These are phyloP conservation scores for Leishmania aethiopica DNA, from an alignment of 208 protist species.

Conservation along the genomic window DNA sequence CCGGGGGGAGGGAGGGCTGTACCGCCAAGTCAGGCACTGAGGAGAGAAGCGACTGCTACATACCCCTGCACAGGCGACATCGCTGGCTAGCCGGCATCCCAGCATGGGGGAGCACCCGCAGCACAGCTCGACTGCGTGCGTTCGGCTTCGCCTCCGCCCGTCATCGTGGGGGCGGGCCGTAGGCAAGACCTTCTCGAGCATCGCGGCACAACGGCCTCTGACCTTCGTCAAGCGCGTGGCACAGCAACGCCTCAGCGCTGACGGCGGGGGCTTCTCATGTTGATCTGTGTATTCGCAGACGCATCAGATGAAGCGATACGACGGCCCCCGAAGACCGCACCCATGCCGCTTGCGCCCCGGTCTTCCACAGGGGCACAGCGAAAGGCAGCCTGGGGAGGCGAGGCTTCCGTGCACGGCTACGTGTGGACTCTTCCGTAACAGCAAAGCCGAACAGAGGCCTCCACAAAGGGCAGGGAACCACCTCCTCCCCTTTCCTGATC, in stretches of 20 bases:
- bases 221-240: background rate
- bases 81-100: background rate
- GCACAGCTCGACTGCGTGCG: background rate
- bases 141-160: background rate
- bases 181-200: background rate
- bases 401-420: too few species aligned
- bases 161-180: background rate
- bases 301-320: background rate
- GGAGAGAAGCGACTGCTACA: background rate
- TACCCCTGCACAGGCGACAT: background rate
- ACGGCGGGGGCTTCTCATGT: background rate
- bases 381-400: too few species aligned
- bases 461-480: too few species aligned
- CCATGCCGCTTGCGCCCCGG: background rate
- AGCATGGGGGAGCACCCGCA: background rate
- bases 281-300: background rate
- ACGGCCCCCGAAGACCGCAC: too few species aligned
- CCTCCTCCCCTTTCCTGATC: too few species aligned
- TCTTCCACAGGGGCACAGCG: background rate
- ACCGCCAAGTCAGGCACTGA: background rate
- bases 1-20: background rate
- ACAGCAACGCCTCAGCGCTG: background rate
- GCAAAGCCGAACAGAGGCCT: too few species aligned
- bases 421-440: too few species aligned
- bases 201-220: background rate